Base-by-base conservation (phyloP, 257 asterid species). In the Haberlea rhodopensis region DNA sequence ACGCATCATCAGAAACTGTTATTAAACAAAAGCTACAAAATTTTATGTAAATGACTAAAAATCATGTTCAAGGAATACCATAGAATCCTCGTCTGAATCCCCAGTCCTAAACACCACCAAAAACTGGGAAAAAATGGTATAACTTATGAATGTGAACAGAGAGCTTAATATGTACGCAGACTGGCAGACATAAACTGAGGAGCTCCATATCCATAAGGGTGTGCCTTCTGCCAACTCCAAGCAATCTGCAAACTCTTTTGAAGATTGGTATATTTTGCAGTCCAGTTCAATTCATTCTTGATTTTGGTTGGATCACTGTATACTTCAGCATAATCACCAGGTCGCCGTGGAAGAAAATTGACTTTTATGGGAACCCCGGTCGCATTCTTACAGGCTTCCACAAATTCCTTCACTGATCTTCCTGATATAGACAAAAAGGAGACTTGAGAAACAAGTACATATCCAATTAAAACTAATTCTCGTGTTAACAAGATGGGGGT, bases 191-290 rank as follows among this genome's bases (percentile, higher is more conserved):
- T 65, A 67, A 72, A 62, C 65, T 60, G 72, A 62, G 85, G 68
- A 5, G 81, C 26, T 8, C 71, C 78, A 11, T 89, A 91, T 29
- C 98, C 98, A 20, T 89, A 73, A 48, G 69, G 53, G 63, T 91
- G 98, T 0, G 82, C 79, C 81, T 85, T 87, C 84, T 91, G 98
- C 98, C 98, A 91, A 78, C 90, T 89, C 98, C 98, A 91, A 0
- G 98, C 97, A 2, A 73, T 46, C 81, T 68, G 77, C 83, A 91
- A 68, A 70, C 98, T 91, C 57, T 79, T 76, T 69, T 82, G 78
- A 51, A 91, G 96, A 71, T 89, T 67, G 0, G 86, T 85, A 72
- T 91, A 67, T 53, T 75, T 64, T 0, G 98, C 98, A 0, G 96
- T 91, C 98, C 98, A 91, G 80, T 87, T 91, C 43, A 91, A 72